A percentile compares a stretch with the other conserved stretches of the same genome.
phyloP scores from a whole-genome alignment of 306 rosid species.

The Fagus crenata region DNA sequence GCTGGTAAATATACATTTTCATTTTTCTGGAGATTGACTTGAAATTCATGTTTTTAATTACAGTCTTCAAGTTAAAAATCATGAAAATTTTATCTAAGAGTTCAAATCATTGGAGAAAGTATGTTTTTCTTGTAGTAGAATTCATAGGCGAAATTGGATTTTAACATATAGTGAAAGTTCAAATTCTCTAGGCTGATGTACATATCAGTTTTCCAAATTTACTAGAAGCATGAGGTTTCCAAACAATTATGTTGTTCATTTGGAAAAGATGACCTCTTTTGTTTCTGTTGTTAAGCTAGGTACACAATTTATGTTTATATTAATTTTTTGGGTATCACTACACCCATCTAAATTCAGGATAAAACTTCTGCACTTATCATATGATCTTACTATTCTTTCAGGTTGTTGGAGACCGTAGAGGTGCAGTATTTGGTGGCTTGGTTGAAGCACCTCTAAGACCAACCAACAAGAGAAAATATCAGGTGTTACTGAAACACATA shows the following conservation, averaged over 20 bases:
- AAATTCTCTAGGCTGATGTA: background rate
- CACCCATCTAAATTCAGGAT: background rate
- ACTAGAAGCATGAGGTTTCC: background rate
- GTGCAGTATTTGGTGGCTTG: constrained; percentile 93
- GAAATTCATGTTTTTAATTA: constrained; percentile 19
- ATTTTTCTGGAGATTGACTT: constrained; percentile 10
- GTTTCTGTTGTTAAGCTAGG: background rate
- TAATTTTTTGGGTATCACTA: background rate
- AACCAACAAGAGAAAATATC: constrained; percentile 70
- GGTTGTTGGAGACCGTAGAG: constrained; percentile 85
- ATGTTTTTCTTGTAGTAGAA: background rate
- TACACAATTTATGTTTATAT: background rate
- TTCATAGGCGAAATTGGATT: background rate
- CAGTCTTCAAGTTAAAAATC: background rate
- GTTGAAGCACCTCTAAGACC: constrained; percentile 88
- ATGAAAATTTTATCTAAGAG: background rate
- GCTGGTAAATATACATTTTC: constrained; percentile 53
- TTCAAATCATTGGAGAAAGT: background rate
- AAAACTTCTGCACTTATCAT: background rate
- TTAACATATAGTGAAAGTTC: background rate
- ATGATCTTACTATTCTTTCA: constrained; percentile 32
- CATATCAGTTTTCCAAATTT: background rate
- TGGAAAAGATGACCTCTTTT: background rate
- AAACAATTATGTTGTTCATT: background rate
- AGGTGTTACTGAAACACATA: constrained; percentile 52